Base-by-base conservation (phyloP, 768 basidiomycete species). In the Leccinum boreale region DNA sequence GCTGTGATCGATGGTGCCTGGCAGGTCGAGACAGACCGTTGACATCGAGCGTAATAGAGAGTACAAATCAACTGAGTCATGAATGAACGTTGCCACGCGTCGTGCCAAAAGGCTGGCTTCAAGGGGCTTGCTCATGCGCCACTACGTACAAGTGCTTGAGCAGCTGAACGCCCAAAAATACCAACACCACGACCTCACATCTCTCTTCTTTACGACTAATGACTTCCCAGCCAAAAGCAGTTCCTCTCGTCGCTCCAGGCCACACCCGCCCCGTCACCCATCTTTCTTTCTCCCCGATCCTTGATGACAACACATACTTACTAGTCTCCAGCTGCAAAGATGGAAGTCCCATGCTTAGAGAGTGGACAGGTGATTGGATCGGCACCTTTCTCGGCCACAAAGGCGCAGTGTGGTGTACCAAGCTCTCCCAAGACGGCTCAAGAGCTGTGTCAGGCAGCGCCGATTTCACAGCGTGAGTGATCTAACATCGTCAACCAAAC, bases 281-380 rank as follows among this genome's bases (percentile, higher is more conserved):
- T 71, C 86, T 98, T 61, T 92, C 93, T 55, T 98, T 97, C 78
- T 95, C 94, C 23, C 77, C 85, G 14, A 81, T 91, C 62, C 85
- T 92, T 69, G 82, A 92, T 23, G 95, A 98, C 74, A 83, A 85
- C 61, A 85, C 86, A 46, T 98, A 88, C 74, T 78, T 98, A 61
- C 82, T 99, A 61, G 89, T 98, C 68, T 98, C 95, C 57, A 90
- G 91, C 66, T 98, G 97, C 80, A 99, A 98, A 76, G 97, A 98
- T 80, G 97, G 97, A 33, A 98, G 94, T 67, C 95, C 94, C 47
- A 95, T 96, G 92, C 78, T 97, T 64, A 85, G 94, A 69, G 90
- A 94, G 68, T 96, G 95, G 95, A 91, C 92, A 55, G 96, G 96
- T 33, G 97, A 99, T 74, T 99, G 97, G 97, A 91, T 97, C 70